Base-by-base conservation (phyloP, 108 stramenopile genomes). In the Fragilariopsis cylindrus region DNA sequence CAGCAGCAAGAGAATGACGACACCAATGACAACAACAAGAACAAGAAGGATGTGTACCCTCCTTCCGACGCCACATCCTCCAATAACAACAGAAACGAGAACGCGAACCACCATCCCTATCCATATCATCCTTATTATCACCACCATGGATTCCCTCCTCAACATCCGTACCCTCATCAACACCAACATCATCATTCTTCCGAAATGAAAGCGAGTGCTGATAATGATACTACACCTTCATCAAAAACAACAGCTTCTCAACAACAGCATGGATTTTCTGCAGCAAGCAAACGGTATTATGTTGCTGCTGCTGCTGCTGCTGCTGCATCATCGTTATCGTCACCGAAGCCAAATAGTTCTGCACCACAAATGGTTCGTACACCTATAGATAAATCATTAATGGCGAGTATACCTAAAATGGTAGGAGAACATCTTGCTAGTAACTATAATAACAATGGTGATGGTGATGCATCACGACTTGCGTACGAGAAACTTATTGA, bases 401-500 rank as follows among this genome's bases (percentile, higher is more conserved):
- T 63, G 62, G 62, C 40, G 15, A 45, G 11, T 44, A 63, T 63
- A 9, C 43, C 43, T 5, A 44, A 41, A 45, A 63, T 63, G 30
- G 7, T 45, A 45, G 53, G 49, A 52, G 30, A 69, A 7, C 3
- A 9, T 54, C 4, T 69, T 52, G 11, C 53, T 13, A 41, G 18
- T 16, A 15, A 30, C 30, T 30, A 12, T 62, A 13, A 18, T 62
- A 12, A 43, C 12, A 12, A 49, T 1, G 52, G 5, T 7, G 47
- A 47, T 53, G 64, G 54, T 9, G 64, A 69, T 46, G n/a, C 76
- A 19, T 71, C 79, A 15, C 70, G 70, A 30, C 21, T 44, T 9
- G 73, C 62, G 13, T 74, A 64, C 48, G 79, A 80, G 16, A 48
- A 65, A 19, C 70, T 75, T 11, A 73, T 71, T 18, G 77, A 78